Conservation (phyloP, 1,284 basidiomycete genomes). For the Ganoderma resinaceum region DNA sequence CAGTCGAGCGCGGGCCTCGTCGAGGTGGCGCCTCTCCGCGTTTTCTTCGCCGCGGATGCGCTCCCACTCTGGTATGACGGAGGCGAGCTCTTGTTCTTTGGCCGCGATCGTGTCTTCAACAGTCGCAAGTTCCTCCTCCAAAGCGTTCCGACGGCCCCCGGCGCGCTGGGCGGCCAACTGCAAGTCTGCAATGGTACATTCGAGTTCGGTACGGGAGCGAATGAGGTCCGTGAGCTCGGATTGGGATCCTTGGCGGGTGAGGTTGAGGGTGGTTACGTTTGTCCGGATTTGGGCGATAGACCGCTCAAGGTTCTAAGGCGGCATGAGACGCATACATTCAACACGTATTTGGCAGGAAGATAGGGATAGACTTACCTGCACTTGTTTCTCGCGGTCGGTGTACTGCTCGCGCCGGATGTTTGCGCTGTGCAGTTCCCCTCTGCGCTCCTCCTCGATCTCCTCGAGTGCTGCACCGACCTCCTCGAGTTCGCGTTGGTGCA, state of each 20-base stretch:
- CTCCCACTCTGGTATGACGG: conserved; percentile 74
- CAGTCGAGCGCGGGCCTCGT: conserved; percentile 75
- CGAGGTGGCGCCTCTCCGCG: conserved; percentile 75
- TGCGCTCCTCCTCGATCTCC: conserved; percentile 84
- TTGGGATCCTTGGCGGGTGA: conserved; percentile 77
- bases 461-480: conserved; percentile 89
- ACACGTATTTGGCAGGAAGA: not conserved
- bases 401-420: conserved; percentile 85
- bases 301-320: conserved; percentile 71
- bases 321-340: not conserved
- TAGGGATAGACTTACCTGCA: conserved; percentile 60
- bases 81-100: conserved; percentile 69
- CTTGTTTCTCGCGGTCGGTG: conserved; percentile 83
- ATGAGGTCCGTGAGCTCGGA: conserved; percentile 83
- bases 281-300: conserved; percentile 78
- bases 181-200: conserved; percentile 86
- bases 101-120: conserved; percentile 67
- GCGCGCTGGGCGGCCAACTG: conserved; percentile 65
- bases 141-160: conserved; percentile 68
- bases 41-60: conserved; percentile 61
- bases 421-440: conserved; percentile 83
- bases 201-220: conserved; percentile 79
- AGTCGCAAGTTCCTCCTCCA: conserved; percentile 70
- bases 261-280: conserved; percentile 68
- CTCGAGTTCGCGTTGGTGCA: conserved; percentile 91